Conservation (phyloP, 2,329 filamentous ascomycete species). For the Kalaharituber pfeilii region DNA sequence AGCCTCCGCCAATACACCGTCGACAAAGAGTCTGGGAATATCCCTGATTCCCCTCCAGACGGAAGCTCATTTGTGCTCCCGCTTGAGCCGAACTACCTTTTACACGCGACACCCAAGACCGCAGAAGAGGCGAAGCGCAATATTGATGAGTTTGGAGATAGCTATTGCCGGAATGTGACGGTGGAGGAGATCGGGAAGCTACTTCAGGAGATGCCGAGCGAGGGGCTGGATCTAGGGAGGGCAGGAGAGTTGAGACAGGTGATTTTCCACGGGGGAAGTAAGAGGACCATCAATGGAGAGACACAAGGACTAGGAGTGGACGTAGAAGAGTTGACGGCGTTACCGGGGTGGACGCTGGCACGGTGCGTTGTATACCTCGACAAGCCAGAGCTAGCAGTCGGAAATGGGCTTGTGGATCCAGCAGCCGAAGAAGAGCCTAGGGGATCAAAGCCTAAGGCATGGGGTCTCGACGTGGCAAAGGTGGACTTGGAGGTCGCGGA, state of each 20-base stretch:
- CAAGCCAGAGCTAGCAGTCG: conserved; percentile 11
- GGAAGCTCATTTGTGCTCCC: conserved; percentile 37
- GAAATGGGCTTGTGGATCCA: conserved; percentile 7
- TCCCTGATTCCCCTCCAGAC: conserved; percentile 33
- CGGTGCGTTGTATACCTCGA: conserved; percentile 32
- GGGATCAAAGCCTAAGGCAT: too few relatives aligned
- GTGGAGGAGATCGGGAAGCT: conserved; percentile 41
- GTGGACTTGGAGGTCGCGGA: conserved; percentile 32
- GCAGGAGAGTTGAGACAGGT: conserved; percentile 9
- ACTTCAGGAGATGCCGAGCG: conserved; percentile 5
- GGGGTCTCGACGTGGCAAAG: conserved; percentile 15
- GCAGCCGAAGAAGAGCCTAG: conserved; percentile 9
- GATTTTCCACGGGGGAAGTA: conserved; percentile 36
- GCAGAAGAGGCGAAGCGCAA: conserved; percentile 40
- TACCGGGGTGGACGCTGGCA: conserved; percentile 37
- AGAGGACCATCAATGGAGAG: conserved; percentile 40
- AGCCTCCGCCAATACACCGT: conserved; percentile 45
- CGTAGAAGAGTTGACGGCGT: conserved; percentile 31
- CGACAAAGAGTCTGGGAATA: conserved; percentile 34
- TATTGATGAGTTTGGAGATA: conserved; percentile 65
- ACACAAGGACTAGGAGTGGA: too few relatives aligned
- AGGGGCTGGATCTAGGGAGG: conserved; percentile 28
- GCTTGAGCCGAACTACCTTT: conserved; percentile 51
- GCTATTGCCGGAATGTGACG: conserved; percentile 55
- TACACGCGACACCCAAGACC: conserved; percentile 45